phyloP scores from a whole-genome alignment of 2,329 filamentous ascomycete genomes.

The Hymenotorrendiella dingleyae region DNA sequence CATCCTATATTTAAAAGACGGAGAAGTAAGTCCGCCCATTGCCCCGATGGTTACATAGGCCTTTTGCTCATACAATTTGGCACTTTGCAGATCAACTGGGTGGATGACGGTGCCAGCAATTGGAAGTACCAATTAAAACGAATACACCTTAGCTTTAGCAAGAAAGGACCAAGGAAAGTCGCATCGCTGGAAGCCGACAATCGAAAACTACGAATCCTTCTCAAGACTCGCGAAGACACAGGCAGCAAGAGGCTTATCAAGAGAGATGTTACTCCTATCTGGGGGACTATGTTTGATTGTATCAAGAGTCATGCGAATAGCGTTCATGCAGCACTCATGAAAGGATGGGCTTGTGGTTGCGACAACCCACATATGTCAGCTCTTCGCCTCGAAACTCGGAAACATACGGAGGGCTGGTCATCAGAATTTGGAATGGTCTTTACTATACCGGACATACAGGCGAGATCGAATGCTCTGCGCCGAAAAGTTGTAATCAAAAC shows the following conservation, averaged over 20 bases:
- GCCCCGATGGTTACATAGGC: background rate
- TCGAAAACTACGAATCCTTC: conserved; percentile 15
- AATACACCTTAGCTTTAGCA: conserved; percentile 22
- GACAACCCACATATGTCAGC: conserved; percentile 12
- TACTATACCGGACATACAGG: background rate
- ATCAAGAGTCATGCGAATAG: conserved; percentile 20
- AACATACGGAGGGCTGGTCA: conserved; percentile 10
- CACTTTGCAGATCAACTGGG: conserved; percentile 23
- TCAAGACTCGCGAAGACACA: conserved; percentile 13
- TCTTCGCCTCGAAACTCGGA: conserved; percentile 18
- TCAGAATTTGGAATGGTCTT: conserved; percentile 14
- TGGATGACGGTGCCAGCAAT: conserved; percentile 13
- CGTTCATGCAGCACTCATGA: conserved; percentile 19
- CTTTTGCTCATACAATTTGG: background rate
- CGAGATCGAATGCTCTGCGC: background rate
- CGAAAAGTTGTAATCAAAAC: background rate
- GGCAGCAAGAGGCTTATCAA: background rate
- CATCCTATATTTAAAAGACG: conserved; percentile 20
- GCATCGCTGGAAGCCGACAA: conserved; percentile 17
- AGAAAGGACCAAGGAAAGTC: conserved; percentile 16
- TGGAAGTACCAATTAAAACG: conserved; percentile 24
- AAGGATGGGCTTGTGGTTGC: conserved; percentile 23
- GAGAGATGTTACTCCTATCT: conserved; percentile 19
- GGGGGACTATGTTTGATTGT: conserved; percentile 19
- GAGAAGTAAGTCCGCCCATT: conserved; percentile 16